Conservation (phyloP, 345 rosid species). For the Eucalyptus leucophloia region DNA sequence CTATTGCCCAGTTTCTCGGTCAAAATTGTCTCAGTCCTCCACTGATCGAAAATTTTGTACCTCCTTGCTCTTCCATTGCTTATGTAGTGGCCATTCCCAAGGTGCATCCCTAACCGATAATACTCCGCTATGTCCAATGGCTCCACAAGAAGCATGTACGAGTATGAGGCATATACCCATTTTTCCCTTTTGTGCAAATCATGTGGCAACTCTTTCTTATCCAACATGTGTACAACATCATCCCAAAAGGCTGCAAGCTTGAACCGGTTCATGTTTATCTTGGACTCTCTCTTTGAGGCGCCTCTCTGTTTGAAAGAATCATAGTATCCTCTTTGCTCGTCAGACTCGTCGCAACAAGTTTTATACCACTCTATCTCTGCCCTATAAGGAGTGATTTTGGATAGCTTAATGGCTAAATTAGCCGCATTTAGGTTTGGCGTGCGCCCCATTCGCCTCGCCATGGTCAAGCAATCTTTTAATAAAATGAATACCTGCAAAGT, state of each 20-base stretch:
- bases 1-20: neutral
- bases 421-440: neutral
- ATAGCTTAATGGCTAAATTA: neutral
- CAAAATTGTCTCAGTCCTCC: constrained; percentile 26
- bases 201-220: constrained; percentile 47
- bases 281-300: constrained; percentile 28
- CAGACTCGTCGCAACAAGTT: neutral
- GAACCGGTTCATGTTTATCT: constrained; percentile 45
- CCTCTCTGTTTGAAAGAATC: constrained; percentile 56
- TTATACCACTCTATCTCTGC: constrained; percentile 7
- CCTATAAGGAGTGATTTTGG: neutral
- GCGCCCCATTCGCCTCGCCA: neutral
- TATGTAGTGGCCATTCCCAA: too few species aligned
- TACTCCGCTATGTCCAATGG: too few species aligned
- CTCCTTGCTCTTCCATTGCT: constrained; percentile 19
- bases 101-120: too few species aligned
- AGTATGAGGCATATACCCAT: constrained; percentile 22
- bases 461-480: neutral
- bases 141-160: constrained; percentile 10
- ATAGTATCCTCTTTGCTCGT: constrained; percentile 12
- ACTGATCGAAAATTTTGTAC: constrained; percentile 47
- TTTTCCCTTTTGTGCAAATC: neutral
- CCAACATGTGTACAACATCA: constrained; percentile 35
- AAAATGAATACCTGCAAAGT: neutral
- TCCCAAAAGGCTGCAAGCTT: constrained; percentile 75